Base-by-base conservation (phyloP, 2,329 filamentous ascomycete species). In the Fusarium hostae region DNA sequence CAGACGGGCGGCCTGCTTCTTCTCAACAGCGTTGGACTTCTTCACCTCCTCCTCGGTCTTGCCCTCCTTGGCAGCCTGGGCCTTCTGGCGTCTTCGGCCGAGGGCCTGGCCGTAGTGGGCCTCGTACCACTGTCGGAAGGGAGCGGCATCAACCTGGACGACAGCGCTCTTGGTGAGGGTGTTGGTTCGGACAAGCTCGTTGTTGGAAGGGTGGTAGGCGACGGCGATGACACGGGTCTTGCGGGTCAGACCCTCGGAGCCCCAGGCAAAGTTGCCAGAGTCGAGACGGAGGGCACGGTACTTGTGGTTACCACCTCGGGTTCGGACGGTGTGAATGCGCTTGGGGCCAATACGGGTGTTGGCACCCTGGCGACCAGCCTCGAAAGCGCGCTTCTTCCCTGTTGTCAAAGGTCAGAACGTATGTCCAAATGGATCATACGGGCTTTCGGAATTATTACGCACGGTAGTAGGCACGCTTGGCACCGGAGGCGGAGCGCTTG, bases 81-180 rank as follows among this genome's bases (percentile, higher is more conserved):
- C 95, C 85, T 91, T 89, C 89, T 97, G 94, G 87, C 95, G 94
- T 87, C 92, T 92, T 81, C 95, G 93, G 84, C 96, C 96, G 75
- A 99, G 84, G 80, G 88, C 80, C 86, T 94, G 90, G 83, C 96
- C 96, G 90, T 99, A 99, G 92, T 99, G 96, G 79, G 96, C 94
- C 91, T 99, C 96, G 88, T 97, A 99, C 96, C 96, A 99, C 89
- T 98, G 95, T 85, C 96, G 91, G 94, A 99, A 99, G 79, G 96
- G 96, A 75, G 96, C 94, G 81, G 97, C 96, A 86, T 99, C 96
- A 87, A 99, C 89, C 90, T 99, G 96, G 85, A 99, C 94, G 82
- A 99, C 94, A 87, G 96, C 96, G 83, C 94, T 94, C 89, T 95
- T 97, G 90, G 96, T 99, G 85, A 99, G 91, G 88, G 96, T 98